These are phyloP conservation scores for Funneliformis caledonium DNA, from an alignment of 371 early-diverging fungal species.

Conservation along the genomic window DNA sequence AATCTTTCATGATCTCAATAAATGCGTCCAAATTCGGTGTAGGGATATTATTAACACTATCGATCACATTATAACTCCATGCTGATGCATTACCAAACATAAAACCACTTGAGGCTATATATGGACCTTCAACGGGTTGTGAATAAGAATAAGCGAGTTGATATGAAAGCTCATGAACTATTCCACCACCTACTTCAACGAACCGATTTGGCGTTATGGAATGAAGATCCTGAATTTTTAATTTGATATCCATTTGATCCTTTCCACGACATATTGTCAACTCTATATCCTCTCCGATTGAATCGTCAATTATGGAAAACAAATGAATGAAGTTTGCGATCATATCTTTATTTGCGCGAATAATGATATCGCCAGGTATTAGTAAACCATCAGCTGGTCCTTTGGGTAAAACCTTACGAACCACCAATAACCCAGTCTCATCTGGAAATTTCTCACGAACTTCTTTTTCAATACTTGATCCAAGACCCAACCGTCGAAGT, in stretches of 20 bases:
- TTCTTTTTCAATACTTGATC: conserved; percentile 58
- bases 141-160: conserved; percentile 81
- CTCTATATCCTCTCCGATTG: conserved; percentile 60
- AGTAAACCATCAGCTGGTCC: conserved; percentile 69
- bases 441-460: conserved; percentile 59
- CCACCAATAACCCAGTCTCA: conserved; percentile 80
- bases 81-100: conserved; percentile 65
- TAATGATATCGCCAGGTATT: conserved; percentile 76
- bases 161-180: conserved; percentile 82
- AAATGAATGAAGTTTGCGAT: conserved; percentile 71
- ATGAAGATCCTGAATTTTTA: conserved; percentile 79
- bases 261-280: conserved; percentile 76
- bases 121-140: conserved; percentile 79
- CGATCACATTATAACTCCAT: conserved; percentile 65
- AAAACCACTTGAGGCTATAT: conserved; percentile 75
- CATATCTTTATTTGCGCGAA: conserved; percentile 62
- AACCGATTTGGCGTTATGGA: conserved; percentile 69
- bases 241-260: conserved; percentile 53
- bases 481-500: conserved; percentile 63
- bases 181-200: conserved; percentile 88
- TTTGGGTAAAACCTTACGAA: conserved; percentile 67
- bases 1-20: conserved; percentile 58
- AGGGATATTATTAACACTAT: conserved; percentile 67
- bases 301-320: conserved; percentile 67
- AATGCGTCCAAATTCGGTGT: conserved; percentile 82